phyloP scores from a whole-genome alignment of 2,329 filamentous ascomycete genomes.

The Ceratocystiopsis sp. region DNA sequence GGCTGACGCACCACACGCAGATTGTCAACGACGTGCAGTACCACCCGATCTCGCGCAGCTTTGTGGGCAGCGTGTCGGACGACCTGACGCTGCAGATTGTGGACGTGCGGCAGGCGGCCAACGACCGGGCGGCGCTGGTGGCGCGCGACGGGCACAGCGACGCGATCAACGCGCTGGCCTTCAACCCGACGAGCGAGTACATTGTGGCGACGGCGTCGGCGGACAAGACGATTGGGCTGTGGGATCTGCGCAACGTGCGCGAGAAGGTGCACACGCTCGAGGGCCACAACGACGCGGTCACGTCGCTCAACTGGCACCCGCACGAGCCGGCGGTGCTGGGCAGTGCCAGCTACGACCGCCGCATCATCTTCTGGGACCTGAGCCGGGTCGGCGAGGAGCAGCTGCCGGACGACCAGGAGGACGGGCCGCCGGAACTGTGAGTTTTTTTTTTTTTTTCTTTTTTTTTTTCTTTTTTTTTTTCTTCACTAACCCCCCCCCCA shows the following conservation, averaged over 20 bases:
- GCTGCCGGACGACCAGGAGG: conserved; percentile 82
- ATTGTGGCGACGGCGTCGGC: conserved; percentile 84
- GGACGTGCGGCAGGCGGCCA: conserved; percentile 57
- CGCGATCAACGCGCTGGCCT: conserved; percentile 89
- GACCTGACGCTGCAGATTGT: conserved; percentile 86
- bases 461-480: not conserved
- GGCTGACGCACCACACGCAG: conserved; percentile 74
- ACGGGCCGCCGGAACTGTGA: conserved; percentile 86
- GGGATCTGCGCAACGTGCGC: conserved; percentile 85
- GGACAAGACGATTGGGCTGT: conserved; percentile 87
- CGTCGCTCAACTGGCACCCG: conserved; percentile 88
- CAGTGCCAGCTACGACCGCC: conserved; percentile 80
- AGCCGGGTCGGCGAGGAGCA: conserved; percentile 87
- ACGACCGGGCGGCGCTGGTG: conserved; percentile 49
- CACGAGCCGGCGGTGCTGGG: conserved; percentile 76
- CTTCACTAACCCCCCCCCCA: conserved; percentile 19
- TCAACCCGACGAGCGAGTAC: conserved; percentile 82
- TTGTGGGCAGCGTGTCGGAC: conserved; percentile 88
- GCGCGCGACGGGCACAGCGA: conserved; percentile 66
- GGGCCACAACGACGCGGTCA: conserved; percentile 77
- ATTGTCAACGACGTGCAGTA: conserved; percentile 97
- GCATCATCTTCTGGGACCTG: conserved; percentile 94
- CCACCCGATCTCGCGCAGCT: conserved; percentile 67
- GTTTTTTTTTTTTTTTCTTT: conserved; percentile 20
- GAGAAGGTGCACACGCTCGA: conserved; percentile 80